A percentile compares a stretch with the other conserved stretches of the same genome.
phyloP scores from a whole-genome alignment of 164 flowering plant species.

The Stephania cephalantha region DNA sequence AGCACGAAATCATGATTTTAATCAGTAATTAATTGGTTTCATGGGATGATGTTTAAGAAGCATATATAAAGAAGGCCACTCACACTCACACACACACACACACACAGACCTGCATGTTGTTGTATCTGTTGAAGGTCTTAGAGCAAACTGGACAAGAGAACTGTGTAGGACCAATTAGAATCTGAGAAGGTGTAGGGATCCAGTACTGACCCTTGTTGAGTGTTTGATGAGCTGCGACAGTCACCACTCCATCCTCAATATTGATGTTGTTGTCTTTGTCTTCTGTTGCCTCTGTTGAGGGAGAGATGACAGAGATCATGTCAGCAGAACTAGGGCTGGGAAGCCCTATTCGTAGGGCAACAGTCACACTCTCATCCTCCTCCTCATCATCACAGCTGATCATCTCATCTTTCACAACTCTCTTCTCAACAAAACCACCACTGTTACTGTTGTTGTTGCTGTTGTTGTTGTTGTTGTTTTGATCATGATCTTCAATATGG shows the following conservation, averaged over 20 bases:
- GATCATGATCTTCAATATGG: slow-evolving; percentile 16
- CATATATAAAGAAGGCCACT: too few species aligned
- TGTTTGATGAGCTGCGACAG: slow-evolving; percentile 22
- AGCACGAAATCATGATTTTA: neutral
- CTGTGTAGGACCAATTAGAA: slow-evolving; percentile 93
- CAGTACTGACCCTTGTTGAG: slow-evolving; percentile 88
- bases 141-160: slow-evolving; percentile 94
- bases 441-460: slow-evolving; percentile 17
- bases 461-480: slow-evolving; percentile 17
- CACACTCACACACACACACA: neutral
- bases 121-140: slow-evolving; percentile 96
- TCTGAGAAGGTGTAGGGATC: slow-evolving; percentile 96
- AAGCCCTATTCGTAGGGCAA: slow-evolving; percentile 68
- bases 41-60: neutral
- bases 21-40: neutral
- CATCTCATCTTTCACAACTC: slow-evolving; percentile 18
- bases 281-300: slow-evolving; percentile 17
- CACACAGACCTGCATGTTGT: slow-evolving; percentile 81
- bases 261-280: neutral
- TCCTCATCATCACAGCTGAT: slow-evolving; percentile 29
- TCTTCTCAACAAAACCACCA: slow-evolving; percentile 5
- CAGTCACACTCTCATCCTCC: slow-evolving; percentile 36
- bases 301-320: slow-evolving; percentile 30
- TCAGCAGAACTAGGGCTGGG: slow-evolving; percentile 42
- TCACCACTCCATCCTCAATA: slow-evolving; percentile 30